Percentiles rank a stretch among this genome's conserved stretches.
Conservation (phyloP, 805 yeast genomes). For the Metschnikowia lunata region DNA sequence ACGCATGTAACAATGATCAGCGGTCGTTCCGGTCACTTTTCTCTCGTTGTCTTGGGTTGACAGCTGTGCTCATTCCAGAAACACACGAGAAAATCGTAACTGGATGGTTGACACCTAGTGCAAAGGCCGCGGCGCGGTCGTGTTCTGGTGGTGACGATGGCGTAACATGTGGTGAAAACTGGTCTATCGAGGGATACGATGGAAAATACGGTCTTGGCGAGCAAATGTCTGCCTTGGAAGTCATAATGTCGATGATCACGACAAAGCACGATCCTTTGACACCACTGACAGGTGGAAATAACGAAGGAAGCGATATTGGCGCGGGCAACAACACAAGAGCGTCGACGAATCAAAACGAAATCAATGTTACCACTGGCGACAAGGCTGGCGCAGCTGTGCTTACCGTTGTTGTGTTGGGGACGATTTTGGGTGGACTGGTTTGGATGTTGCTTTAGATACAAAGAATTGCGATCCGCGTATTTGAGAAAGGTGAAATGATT, state of each 20-base stretch:
- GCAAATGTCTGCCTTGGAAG: conserved; percentile 71
- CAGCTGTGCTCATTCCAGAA: conserved; percentile 52
- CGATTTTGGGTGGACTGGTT: conserved; percentile 58
- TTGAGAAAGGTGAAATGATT: no score
- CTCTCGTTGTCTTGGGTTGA: conserved; percentile 57
- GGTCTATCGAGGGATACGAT: conserved; percentile 62
- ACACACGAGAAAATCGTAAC: conserved; percentile 32
- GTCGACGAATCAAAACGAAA: conserved; percentile 35
- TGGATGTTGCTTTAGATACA: conserved; percentile 65
- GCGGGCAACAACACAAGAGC: conserved; percentile 26
- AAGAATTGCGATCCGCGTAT: not conserved
- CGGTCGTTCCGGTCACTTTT: conserved; percentile 69
- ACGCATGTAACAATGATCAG: conserved; percentile 68
- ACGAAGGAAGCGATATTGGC: conserved; percentile 18
- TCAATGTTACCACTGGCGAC: conserved; percentile 48
- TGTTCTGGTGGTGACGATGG: conserved; percentile 82
- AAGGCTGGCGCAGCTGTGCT: conserved; percentile 86
- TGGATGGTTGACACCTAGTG: conserved; percentile 38
- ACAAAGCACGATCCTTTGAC: conserved; percentile 24
- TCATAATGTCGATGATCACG: conserved; percentile 29
- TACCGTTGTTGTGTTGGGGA: conserved; percentile 67
- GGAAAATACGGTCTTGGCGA: conserved; percentile 71
- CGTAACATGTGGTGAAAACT: conserved; percentile 73
- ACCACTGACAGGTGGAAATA: conserved; percentile 15
- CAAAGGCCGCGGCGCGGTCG: conserved; percentile 63